phyloP scores from a whole-genome alignment of 345 rosid genomes.

The Populus alba region DNA sequence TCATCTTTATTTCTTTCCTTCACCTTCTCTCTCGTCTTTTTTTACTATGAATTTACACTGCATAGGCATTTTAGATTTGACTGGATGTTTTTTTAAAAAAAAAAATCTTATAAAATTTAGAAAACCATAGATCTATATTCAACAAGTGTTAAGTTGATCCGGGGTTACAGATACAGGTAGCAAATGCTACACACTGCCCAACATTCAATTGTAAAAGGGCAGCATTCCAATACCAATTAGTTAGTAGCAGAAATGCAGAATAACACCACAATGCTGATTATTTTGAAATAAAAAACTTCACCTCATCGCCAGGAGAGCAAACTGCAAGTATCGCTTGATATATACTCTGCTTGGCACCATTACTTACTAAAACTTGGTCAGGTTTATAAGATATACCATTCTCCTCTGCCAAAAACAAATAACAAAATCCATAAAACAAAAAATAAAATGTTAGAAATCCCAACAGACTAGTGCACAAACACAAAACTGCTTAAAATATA shows the following conservation, averaged over 20 bases:
- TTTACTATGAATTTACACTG: neutral
- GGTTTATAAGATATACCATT: slow-evolving; percentile 78
- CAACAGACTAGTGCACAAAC: neutral
- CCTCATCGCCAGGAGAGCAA: slow-evolving; percentile 98
- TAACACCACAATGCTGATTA: neutral
- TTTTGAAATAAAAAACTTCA: slow-evolving; percentile 17
- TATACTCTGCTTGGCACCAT: slow-evolving; percentile 89
- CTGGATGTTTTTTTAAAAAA: too few species aligned
- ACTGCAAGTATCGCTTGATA: slow-evolving; percentile 86
- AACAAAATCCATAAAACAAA: neutral
- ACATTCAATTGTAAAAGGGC: neutral
- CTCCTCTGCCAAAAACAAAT: slow-evolving; percentile 52
- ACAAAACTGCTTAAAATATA: neutral
- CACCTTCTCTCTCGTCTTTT: neutral
- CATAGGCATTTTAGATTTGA: neutral
- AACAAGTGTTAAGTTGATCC: neutral
- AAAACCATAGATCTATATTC: neutral
- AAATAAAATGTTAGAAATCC: neutral
- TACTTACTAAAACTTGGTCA: slow-evolving; percentile 84
- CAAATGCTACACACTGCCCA: neutral
- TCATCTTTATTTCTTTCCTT: neutral
- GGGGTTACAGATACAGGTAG: neutral
- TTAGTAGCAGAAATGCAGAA: neutral
- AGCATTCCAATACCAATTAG: neutral
- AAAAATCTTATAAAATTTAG: neutral